phyloP scores from a whole-genome alignment of 768 basidiomycete genomes.

The Tricholoma flavovirens region DNA sequence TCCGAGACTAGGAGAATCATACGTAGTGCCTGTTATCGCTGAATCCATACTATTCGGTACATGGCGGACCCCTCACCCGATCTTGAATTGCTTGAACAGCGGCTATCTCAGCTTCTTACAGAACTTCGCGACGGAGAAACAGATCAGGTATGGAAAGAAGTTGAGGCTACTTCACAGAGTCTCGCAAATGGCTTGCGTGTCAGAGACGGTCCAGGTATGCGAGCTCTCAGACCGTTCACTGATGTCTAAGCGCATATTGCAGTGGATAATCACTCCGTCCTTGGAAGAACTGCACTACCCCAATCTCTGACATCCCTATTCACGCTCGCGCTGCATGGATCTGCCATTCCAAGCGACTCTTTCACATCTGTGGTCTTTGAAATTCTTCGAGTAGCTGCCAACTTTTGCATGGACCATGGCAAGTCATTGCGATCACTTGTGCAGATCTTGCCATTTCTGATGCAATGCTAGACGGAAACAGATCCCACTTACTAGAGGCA shows the following conservation, averaged over 20 bases:
- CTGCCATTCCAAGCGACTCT: constrained; percentile 37
- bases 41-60: neutral
- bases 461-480: constrained; percentile 58
- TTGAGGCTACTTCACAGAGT: constrained; percentile 46
- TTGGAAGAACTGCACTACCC: constrained; percentile 63
- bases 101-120: constrained; percentile 21
- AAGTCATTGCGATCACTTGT: constrained; percentile 15
- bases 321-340: constrained; percentile 45
- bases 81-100: constrained; percentile 28
- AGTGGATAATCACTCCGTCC: constrained; percentile 68
- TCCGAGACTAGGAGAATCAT: neutral
- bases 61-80: constrained; percentile 26
- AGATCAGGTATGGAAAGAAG: constrained; percentile 41
- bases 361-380: constrained; percentile 54
- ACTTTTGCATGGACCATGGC: constrained; percentile 84
- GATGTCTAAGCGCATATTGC: constrained; percentile 12
- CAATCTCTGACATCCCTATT: constrained; percentile 60
- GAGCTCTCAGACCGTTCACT: neutral
- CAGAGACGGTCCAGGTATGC: constrained; percentile 46
- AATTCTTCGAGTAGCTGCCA: constrained; percentile 73
- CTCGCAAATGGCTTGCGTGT: constrained; percentile 61
- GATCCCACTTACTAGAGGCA: constrained; percentile 63
- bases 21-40: neutral
- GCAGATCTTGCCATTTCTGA: constrained; percentile 3
- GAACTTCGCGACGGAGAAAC: constrained; percentile 29